phyloP scores from a whole-genome alignment of 1,139 yeast genomes.

The Meyerozyma carpophila region DNA sequence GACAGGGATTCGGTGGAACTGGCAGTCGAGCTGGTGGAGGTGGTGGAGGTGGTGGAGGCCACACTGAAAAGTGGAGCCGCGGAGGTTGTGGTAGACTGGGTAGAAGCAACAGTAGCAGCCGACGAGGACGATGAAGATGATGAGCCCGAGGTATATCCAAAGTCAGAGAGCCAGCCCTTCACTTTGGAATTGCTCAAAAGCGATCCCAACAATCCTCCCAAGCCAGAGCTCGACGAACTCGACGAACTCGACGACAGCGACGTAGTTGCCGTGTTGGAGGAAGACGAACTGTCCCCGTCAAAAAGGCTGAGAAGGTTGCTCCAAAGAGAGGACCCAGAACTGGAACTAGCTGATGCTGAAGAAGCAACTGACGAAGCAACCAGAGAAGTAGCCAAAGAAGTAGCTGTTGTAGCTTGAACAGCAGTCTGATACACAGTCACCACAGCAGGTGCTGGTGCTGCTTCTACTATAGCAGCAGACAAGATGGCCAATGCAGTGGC shows the following conservation, averaged over 20 bases:
- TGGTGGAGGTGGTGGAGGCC: background rate
- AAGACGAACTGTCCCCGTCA: background rate
- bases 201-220: slow-evolving; percentile 8
- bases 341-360: slow-evolving; percentile 6
- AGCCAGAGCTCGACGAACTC: slow-evolving; percentile 3
- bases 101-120: background rate
- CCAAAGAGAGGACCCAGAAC: slow-evolving; percentile 11
- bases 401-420: slow-evolving; percentile 13
- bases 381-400: slow-evolving; percentile 6
- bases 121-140: background rate
- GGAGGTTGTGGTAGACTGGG: background rate
- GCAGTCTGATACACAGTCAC: slow-evolving; percentile 22
- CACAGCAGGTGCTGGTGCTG: slow-evolving; percentile 26
- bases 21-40: background rate
- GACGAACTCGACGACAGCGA: slow-evolving; percentile 2
- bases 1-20: background rate
- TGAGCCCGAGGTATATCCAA: slow-evolving; percentile 4
- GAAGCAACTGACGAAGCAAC: slow-evolving; percentile 8
- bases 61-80: background rate
- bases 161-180: slow-evolving; percentile 8
- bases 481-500: slow-evolving; percentile 3
- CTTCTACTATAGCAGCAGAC: slow-evolving; percentile 7
- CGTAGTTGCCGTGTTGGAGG: slow-evolving; percentile 4
- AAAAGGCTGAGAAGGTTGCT: background rate
- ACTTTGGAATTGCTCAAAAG: slow-evolving; percentile 5